Evolutionary conservation across 768 basidiomycete genomes (phyloP), one percentile per base, ranked within the genome.

Genomic region (Mycena indigotica): DNA sequence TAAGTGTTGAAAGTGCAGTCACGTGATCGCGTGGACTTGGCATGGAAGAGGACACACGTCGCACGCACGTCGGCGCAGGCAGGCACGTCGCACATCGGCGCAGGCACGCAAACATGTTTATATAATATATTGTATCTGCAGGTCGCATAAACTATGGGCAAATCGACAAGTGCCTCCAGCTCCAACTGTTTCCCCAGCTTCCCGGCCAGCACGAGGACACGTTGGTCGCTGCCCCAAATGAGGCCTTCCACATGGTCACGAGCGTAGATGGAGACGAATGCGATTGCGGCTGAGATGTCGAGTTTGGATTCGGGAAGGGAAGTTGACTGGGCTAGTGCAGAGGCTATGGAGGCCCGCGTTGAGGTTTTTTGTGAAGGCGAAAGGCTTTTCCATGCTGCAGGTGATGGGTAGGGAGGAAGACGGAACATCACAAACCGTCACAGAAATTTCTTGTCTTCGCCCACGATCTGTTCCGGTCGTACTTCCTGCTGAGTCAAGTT

Each of bases 231-330:
- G 8, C 72, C 61, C 45, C 86, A 77, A 1, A 91, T 74, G 8
- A 64, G 65, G 35, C 80, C 78, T 24, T 79, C 73, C 8, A 88
- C 86, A 1, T 70, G 69, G 62, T 89, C 84, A 55, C 77, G 76
- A 13, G 78, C 80, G 59, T 87, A 91, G 6, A 82, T 81, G 15
- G 79, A 72, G 41, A 90, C 19, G 65, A 87, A 89, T 2, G 67
- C 64, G 19, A 74, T 71, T 1, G 80, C 75, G 0, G 83, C 72
- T 1, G 77, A 67, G 0, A 73, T 75, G 56, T 83, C 75, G 5
- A 75, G 75, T 61, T 85, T 80, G 0, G 72, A 63, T 12, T 79
- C 70, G 8, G 84, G 80, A 19, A 88, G 68, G 4, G 75, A 64
- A 5, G 88, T 74, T 3, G 76, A 73, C 52, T 79, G 73, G 10